Conservation (phyloP, 2,329 filamentous ascomycete species). For the Claviceps monticola region DNA sequence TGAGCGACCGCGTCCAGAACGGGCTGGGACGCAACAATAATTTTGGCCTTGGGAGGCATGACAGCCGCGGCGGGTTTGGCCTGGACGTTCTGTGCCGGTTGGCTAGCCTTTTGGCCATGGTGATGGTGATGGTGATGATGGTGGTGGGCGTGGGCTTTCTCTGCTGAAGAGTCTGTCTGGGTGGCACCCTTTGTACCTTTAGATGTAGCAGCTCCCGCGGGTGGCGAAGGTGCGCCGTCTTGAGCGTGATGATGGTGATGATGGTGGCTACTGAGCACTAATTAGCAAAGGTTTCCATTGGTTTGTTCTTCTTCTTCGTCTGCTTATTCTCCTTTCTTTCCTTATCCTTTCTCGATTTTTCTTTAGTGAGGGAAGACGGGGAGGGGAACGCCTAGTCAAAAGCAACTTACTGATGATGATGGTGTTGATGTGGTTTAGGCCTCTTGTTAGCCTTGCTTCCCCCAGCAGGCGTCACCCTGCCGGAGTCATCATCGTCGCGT, state of each 20-base stretch:
- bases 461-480: slow-evolving; percentile 44
- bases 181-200: slow-evolving; percentile 36
- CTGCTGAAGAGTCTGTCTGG: slow-evolving; percentile 31
- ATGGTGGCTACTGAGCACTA: slow-evolving; percentile 25
- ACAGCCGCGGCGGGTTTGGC: slow-evolving; percentile 14
- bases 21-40: slow-evolving; percentile 51
- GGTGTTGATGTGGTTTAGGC: slow-evolving; percentile 50
- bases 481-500: slow-evolving; percentile 53
- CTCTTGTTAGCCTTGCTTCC: slow-evolving; percentile 46
- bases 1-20: slow-evolving; percentile 60
- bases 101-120: slow-evolving; percentile 22
- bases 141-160: slow-evolving; percentile 20
- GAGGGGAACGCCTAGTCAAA: not conserved
- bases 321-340: not conserved
- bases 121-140: slow-evolving; percentile 38
- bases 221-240: slow-evolving; percentile 31
- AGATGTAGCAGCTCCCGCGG: slow-evolving; percentile 28
- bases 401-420: slow-evolving; percentile 50
- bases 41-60: slow-evolving; percentile 46
- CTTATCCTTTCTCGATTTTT: not conserved
- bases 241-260: slow-evolving; percentile 44
- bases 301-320: not conserved
- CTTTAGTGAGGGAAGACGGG: not conserved
- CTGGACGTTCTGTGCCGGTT: slow-evolving; percentile 11
- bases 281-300: slow-evolving; percentile 9